Evolutionary conservation across 2,329 filamentous ascomycete genomes (phyloP), one percentile per base, ranked within the genome.

Genomic region (Phyllosticta capitalensis): DNA sequence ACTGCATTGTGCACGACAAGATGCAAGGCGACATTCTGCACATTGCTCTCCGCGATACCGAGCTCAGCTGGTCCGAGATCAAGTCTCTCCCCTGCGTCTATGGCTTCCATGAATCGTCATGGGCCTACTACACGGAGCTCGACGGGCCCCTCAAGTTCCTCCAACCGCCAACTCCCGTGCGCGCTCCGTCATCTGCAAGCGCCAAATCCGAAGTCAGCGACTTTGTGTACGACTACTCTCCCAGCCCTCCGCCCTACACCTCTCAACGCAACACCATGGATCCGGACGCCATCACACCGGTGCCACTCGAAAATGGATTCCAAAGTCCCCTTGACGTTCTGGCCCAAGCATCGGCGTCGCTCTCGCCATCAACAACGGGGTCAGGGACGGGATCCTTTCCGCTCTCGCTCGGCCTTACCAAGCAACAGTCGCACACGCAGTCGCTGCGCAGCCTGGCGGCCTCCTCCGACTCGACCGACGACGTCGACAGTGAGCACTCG

Each of bases 161-260:
- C 30, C 30, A 38, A 38, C 30, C 30, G 17, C 30, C 30, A 38
- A 38, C 30, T 14, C 63, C 72, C 67, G 58, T 70, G 67, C 72
- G 65, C 69, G 69, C 71, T 52, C 30, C 30, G 30, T 38, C 30
- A 12, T 38, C 30, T 12, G 30, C 30, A 12, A 38, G 30, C 5
- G 30, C 10, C 7, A 38, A 38, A 14, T 38, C 30, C 30, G 30
- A 38, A 38, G 30, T 38, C 30, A 38, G 30, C 30, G 71, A 74
- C 64, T 69, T 73, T 61, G 74, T 74, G 71, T 74, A 74, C 69
- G 71, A 73, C 63, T 73, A 72, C 64, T 70, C 71, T 66, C 71
- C 71, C 69, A 55, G 60, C 22, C 72, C 73, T 67, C 72, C 72
- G 49, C 72, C 71, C 54, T 75, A 74, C 68, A 72, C 70, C 61